Evolutionary conservation across 352 stramenopile genomes (phyloP).

Genomic region (Phytophthora europaea): DNA sequence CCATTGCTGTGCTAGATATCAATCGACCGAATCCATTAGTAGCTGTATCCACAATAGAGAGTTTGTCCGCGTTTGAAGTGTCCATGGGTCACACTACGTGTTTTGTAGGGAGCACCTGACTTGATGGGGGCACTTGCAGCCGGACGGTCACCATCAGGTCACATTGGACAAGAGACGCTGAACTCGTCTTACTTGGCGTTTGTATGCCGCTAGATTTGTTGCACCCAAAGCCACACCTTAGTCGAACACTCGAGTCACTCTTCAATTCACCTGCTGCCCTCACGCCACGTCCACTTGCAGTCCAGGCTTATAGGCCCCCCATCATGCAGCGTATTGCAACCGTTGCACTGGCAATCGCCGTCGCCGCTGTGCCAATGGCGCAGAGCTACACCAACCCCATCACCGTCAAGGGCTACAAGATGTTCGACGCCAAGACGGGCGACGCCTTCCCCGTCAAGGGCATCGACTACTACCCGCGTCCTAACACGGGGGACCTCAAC

Average conservation of each 20-base stretch:
- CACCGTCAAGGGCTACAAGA: constrained; percentile 70
- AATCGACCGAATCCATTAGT: neutral
- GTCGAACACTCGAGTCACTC: constrained; percentile 27
- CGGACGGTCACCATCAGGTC: constrained; percentile 13
- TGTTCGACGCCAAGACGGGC: constrained; percentile 84
- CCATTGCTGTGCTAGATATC: neutral
- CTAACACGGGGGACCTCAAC: constrained; percentile 77
- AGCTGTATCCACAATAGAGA: neutral
- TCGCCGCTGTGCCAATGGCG: neutral
- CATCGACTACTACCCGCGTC: constrained; percentile 90
- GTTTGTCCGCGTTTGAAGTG: constrained; percentile 15
- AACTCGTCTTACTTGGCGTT: constrained; percentile 21
- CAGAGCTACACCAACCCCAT: constrained; percentile 66
- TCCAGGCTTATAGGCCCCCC: constrained; percentile 8
- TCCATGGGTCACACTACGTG: neutral
- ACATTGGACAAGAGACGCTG: constrained; percentile 8
- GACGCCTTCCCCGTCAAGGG: constrained; percentile 79
- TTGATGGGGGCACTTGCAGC: constrained; percentile 12
- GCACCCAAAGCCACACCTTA: constrained; percentile 14
- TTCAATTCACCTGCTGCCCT: constrained; percentile 28
- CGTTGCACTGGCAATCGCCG: constrained; percentile 22
- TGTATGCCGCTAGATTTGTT: constrained; percentile 20
- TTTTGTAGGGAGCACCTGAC: neutral
- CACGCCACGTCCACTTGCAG: neutral
- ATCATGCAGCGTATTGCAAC: constrained; percentile 28